phyloP scores from a whole-genome alignment of 768 basidiomycete species.

The Trametes gibbosa region DNA sequence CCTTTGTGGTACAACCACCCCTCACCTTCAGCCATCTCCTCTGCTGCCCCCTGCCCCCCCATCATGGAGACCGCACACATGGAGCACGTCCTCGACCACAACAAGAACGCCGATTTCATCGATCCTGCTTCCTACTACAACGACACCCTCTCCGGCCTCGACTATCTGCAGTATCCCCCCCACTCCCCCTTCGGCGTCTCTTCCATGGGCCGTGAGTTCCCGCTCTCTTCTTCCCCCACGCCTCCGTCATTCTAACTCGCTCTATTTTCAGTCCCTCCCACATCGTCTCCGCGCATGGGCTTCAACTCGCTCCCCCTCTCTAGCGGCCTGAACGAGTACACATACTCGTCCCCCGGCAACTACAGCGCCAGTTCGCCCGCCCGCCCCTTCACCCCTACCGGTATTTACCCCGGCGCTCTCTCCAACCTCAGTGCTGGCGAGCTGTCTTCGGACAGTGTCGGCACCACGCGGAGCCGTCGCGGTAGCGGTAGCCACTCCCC shows the following conservation, averaged over 20 bases:
- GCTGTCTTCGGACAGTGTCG: constrained; percentile 67
- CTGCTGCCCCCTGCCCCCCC: constrained; percentile 22
- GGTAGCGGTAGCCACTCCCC: constrained; percentile 62
- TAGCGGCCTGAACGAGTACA: constrained; percentile 57
- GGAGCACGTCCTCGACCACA: constrained; percentile 47
- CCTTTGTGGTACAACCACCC: constrained; percentile 21
- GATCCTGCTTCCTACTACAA: constrained; percentile 38
- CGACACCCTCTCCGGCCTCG: constrained; percentile 44
- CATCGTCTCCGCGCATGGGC: constrained; percentile 58
- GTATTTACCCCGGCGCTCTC: constrained; percentile 69
- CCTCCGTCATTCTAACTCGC: constrained; percentile 8
- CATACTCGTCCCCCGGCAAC: constrained; percentile 51
- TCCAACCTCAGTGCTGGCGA: constrained; percentile 71
- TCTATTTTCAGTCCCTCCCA: constrained; percentile 44
- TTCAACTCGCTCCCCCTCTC: constrained; percentile 62
- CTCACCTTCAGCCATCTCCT: constrained; percentile 6
- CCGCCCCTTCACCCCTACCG: constrained; percentile 69
- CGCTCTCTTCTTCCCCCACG: constrained; percentile 8
- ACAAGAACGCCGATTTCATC: constrained; percentile 47
- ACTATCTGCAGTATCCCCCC: constrained; percentile 73
- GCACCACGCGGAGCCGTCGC: constrained; percentile 62
- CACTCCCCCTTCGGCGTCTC: constrained; percentile 60
- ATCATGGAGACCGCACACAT: constrained; percentile 47
- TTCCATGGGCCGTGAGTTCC: constrained; percentile 58
- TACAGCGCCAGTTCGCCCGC: constrained; percentile 51